Evolutionary conservation across 345 rosid species (phyloP), one percentile per base, ranked within the genome.

Genomic region (Populus ilicifolia): DNA sequence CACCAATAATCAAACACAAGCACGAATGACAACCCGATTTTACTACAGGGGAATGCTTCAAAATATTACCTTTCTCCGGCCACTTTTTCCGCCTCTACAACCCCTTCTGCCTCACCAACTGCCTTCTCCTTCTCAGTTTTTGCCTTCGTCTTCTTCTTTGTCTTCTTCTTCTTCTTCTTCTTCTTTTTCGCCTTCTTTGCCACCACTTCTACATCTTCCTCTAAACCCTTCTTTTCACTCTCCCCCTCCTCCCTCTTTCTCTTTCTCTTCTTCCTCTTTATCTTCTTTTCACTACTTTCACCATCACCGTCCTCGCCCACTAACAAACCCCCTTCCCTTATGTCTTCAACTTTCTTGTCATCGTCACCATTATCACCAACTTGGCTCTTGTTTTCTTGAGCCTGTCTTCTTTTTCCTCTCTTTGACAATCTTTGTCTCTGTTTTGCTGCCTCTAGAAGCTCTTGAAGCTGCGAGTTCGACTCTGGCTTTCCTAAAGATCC

Each of bases 401-500:
- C 54, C 69, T 83, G 88, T 73, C 89, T 83, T 73, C 92, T 86
- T 81, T 88, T 92, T 82, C 89, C 98, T 75, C 94, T 88, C 90
- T 95, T 95, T 10, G 93, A 83, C 85, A 92, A 86, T 76, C 89
- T 87, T 73, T 91, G 88, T 74, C 86, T 93, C 80, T 82, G 88
- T 41, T 79, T 83, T 10, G 83, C 88, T 9, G 93, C 90, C 77
- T 86, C 91, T 39, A 90, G 71, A 41, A 90, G 91, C 72, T 70
- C 84, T 79, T 84, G 83, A n/a, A 89, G 79, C 74, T 83, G 80
- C 35, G 75, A 81, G 67, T 75, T 80, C 9, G 80, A 52, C 21
- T 75, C 83, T n/a, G 80, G 50, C 14, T 73, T 43, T 33, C 46
- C 64, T 14, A 61, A 4, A 10, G 16, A 67, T 39, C 13, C 25